Evolutionary conservation across 1,284 basidiomycete genomes (phyloP).

Genomic region (Tilletia horrida): DNA sequence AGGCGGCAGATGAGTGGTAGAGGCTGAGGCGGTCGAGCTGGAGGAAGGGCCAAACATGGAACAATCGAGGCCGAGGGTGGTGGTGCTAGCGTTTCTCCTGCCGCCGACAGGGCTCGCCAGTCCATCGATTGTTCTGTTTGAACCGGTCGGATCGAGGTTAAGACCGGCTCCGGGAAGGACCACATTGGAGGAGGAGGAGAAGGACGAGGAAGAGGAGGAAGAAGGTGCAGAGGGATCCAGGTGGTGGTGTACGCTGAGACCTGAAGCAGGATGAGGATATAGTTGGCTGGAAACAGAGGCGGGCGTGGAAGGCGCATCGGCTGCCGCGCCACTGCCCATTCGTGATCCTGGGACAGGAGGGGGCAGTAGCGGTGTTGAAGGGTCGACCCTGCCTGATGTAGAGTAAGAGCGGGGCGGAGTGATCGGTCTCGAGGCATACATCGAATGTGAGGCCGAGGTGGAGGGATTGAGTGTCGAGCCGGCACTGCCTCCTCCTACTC

Average conservation of each 20-base stretch:
- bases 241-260: too few species aligned
- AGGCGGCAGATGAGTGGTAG: not conserved
- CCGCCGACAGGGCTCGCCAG: slow-evolving; percentile 21
- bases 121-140: not conserved
- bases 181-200: not conserved
- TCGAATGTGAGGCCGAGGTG: too few species aligned
- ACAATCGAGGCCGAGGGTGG: slow-evolving; percentile 34
- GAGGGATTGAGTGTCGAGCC: too few species aligned
- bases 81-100: slow-evolving; percentile 24
- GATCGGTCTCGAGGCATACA: not conserved
- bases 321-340: not conserved
- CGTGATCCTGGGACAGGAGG: not conserved
- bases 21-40: not conserved
- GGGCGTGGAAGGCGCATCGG: too few species aligned
- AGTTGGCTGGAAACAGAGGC: too few species aligned
- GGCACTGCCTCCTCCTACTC: too few species aligned
- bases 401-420: slow-evolving; percentile 5
- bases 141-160: not conserved
- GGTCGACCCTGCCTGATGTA: not conserved
- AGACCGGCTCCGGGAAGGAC: not conserved
- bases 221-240: too few species aligned
- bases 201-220: not conserved
- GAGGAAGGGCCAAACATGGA: not conserved
- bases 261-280: too few species aligned
- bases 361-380: too few species aligned